Percentiles rank a stretch among this genome's conserved stretches.
phyloP scores from a whole-genome alignment of 495 filamentous ascomycete species.

The Trichoderma erinaceum region DNA sequence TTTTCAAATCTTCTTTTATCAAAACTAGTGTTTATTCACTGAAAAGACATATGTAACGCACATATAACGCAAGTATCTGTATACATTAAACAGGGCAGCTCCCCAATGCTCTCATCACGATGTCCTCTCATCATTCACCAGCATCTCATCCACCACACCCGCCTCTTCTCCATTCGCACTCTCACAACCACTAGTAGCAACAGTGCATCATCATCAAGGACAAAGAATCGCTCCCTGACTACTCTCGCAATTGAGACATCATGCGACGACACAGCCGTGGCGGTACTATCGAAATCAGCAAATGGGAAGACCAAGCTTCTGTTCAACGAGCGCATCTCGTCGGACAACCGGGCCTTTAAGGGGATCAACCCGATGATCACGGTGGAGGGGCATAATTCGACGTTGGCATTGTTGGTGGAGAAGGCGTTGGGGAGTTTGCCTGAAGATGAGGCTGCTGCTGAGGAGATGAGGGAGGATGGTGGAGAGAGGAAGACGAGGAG shows the following conservation, averaged over 20 bases:
- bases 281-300: conserved; percentile 60
- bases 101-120: neutral
- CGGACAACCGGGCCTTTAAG: conserved; percentile 59
- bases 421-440: conserved; percentile 57
- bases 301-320: conserved; percentile 48
- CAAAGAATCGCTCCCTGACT: conserved; percentile 33
- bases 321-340: conserved; percentile 78
- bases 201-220: neutral
- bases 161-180: neutral
- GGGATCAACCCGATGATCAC: conserved; percentile 76
- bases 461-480: conserved; percentile 4
- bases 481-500: conserved; percentile 19
- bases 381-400: conserved; percentile 63
- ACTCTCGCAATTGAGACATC: conserved; percentile 92
- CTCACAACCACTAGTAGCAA: neutral
- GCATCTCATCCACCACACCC: neutral
- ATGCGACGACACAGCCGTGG: conserved; percentile 95
- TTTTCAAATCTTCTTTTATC: too few species aligned
- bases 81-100: neutral
- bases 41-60: too few species aligned
- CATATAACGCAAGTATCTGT: too few species aligned
- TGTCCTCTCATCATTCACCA: neutral
- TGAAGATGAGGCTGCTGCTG: neutral
- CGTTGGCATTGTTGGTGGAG: conserved; percentile 58
- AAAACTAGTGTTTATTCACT: neutral